These are phyloP conservation scores for Eucalyptus pauciflora DNA, from an alignment of 345 rosid genomes.

Conservation along the genomic window DNA sequence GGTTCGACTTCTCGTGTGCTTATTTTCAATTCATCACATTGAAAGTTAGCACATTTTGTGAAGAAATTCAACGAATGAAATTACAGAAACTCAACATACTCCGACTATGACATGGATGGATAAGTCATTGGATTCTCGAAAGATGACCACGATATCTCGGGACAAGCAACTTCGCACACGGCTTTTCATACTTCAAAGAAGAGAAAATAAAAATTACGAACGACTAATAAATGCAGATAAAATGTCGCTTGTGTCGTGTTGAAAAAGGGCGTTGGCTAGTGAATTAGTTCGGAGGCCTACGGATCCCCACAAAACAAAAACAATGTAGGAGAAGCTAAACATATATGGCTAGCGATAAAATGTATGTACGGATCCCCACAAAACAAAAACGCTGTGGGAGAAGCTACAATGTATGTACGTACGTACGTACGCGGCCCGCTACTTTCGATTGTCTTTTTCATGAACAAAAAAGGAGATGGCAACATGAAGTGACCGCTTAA, in stretches of 20 bases:
- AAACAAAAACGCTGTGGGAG: neutral
- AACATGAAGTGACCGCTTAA: neutral
- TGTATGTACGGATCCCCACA: no score
- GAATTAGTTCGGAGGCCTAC: neutral
- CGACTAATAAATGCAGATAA: neutral
- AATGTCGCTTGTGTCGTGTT: neutral
- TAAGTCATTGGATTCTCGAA: neutral
- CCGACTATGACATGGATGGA: accelerated
- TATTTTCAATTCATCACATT: neutral
- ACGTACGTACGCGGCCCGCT: neutral
- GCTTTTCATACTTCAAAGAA: neutral
- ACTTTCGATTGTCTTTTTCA: neutral
- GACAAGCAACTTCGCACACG: neutral
- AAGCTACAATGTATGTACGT: neutral
- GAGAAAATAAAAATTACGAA: neutral
- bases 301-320: no score
- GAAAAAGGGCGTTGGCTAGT: neutral
- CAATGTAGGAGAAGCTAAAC: no score
- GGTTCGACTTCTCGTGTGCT: neutral
- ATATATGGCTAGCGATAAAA: no score
- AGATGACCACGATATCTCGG: neutral
- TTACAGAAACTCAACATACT: neutral
- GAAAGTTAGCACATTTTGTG: neutral
- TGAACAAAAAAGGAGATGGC: neutral
- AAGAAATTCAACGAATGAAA: neutral